These are phyloP conservation scores for Kappamyces sp. DNA, from an alignment of 192 early-diverging fungal species.

Conservation along the genomic window DNA sequence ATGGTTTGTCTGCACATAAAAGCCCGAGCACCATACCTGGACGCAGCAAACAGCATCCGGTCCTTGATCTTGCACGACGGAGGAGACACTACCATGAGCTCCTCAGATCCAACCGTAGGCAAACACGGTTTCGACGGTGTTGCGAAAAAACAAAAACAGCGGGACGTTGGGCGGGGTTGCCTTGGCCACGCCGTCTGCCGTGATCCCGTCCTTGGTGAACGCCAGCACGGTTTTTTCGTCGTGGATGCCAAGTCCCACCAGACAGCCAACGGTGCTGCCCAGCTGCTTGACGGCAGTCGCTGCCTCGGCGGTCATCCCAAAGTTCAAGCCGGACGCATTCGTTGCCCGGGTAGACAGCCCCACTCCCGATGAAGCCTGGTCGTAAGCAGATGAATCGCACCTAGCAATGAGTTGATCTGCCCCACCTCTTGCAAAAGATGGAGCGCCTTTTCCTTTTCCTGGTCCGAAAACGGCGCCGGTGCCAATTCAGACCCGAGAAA, in stretches of 20 bases:
- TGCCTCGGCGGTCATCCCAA: constrained; percentile 20
- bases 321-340: constrained; percentile 18
- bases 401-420: neutral
- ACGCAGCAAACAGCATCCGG: constrained; percentile 87
- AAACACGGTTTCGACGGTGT: constrained; percentile 53
- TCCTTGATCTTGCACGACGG: constrained; percentile 72
- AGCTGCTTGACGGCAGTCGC: constrained; percentile 11
- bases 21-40: constrained; percentile 3
- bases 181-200: too few relatives aligned
- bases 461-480: constrained; percentile 75
- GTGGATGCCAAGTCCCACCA: constrained; percentile 1
- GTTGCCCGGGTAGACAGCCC: constrained; percentile 5
- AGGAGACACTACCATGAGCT: constrained; percentile 53
- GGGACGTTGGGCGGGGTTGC: neutral
- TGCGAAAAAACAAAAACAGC: neutral
- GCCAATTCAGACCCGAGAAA: constrained; percentile 58
- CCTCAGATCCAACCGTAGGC: constrained; percentile 44
- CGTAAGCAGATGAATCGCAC: neutral
- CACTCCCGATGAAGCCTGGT: constrained; percentile 1
- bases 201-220: neutral
- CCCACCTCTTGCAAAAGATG: neutral
- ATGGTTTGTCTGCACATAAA: constrained; percentile 41
- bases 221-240: constrained; percentile 6
- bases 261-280: neutral
- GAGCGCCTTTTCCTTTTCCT: constrained; percentile 59